Evolutionary conservation across 2,329 filamentous ascomycete species (phyloP).

Genomic region (Aspergillus sclerotialis): DNA sequence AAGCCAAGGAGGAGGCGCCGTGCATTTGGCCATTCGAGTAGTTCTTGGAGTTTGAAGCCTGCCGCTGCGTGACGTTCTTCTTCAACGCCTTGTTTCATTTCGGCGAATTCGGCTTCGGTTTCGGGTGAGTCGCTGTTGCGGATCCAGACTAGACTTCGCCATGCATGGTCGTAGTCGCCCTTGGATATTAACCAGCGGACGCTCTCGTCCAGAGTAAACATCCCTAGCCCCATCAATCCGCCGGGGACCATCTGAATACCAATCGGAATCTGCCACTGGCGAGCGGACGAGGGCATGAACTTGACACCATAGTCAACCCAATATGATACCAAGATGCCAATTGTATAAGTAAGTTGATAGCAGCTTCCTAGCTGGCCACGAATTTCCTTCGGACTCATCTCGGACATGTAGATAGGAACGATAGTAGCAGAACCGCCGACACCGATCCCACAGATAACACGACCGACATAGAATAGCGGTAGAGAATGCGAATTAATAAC

Average conservation of each 20-base stretch:
- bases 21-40: constrained; percentile 41
- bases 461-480: constrained; percentile 39
- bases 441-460: constrained; percentile 43
- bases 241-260: constrained; percentile 46
- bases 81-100: constrained; percentile 43
- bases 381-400: constrained; percentile 42
- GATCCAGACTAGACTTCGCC: constrained; percentile 45
- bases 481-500: constrained; percentile 41
- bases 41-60: constrained; percentile 37
- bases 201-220: constrained; percentile 44
- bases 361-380: constrained; percentile 45
- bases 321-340: constrained; percentile 46
- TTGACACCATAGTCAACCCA: constrained; percentile 45
- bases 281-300: constrained; percentile 18
- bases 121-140: constrained; percentile 36
- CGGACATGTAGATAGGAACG: constrained; percentile 39
- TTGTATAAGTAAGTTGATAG: constrained; percentile 47
- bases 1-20: constrained; percentile 39
- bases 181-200: constrained; percentile 45
- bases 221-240: constrained; percentile 41
- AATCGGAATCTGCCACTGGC: constrained; percentile 52
- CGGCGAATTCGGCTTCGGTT: constrained; percentile 40
- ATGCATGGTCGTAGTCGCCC: constrained; percentile 40
- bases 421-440: constrained; percentile 42
- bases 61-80: constrained; percentile 40